Evolutionary conservation across 257 asterid species (phyloP).

Genomic region (Mentha longifolia): DNA sequence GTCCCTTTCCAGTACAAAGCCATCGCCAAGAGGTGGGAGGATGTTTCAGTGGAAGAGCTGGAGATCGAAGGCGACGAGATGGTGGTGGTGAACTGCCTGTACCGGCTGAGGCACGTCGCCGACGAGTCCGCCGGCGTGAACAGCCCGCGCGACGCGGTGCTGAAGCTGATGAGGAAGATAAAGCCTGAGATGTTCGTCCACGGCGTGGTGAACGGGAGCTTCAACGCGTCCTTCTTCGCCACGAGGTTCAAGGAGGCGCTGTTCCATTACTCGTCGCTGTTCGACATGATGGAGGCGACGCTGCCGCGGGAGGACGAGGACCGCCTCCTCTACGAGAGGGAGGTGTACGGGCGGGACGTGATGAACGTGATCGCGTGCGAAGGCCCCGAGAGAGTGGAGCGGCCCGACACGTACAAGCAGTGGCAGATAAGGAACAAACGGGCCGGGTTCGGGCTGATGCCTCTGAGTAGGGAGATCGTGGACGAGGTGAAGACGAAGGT

Average conservation of each 20-base stretch:
- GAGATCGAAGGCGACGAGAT: constrained; percentile 53
- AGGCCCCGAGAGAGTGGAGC: constrained; percentile 50
- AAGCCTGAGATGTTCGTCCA: constrained; percentile 52
- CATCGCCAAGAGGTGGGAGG: constrained; percentile 69
- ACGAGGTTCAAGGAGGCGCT: constrained; percentile 55
- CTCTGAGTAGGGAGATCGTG: constrained; percentile 44
- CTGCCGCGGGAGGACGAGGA: constrained; percentile 51
- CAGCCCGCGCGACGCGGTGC: constrained; percentile 51
- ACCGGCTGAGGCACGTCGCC: constrained; percentile 51
- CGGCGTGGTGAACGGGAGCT: constrained; percentile 52
- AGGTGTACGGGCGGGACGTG: constrained; percentile 54
- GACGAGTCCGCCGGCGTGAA: constrained; percentile 43
- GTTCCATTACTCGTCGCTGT: constrained; percentile 54
- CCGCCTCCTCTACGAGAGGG: constrained; percentile 47
- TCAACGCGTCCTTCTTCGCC: constrained; percentile 44
- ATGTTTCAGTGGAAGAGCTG: constrained; percentile 48
- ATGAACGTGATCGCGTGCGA: constrained; percentile 66
- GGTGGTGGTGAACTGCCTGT: constrained; percentile 63
- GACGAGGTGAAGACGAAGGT: constrained; percentile 46
- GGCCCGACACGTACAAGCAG: constrained; percentile 62
- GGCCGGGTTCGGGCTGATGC: constrained; percentile 52
- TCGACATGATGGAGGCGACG: constrained; percentile 61
- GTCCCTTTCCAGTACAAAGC: constrained; percentile 60
- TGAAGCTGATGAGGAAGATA: constrained; percentile 43
- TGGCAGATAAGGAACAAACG: constrained; percentile 50